Evolutionary conservation across 2,329 filamentous ascomycete species (phyloP).

Genomic region (Nothophaeocryptopus gaeumannii): DNA sequence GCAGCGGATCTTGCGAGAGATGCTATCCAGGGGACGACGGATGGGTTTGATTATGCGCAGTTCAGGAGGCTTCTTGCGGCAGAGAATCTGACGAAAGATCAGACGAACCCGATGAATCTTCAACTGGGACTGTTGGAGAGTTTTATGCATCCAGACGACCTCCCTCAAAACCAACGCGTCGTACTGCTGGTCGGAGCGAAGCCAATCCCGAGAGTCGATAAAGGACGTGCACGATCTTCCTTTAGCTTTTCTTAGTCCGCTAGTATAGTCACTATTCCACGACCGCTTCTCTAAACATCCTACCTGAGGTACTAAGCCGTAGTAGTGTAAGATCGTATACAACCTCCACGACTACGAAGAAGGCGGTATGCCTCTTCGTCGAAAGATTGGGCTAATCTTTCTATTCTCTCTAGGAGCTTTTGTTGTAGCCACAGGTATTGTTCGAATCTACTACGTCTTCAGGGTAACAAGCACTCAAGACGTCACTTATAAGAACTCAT

Average conservation of each 20-base stretch:
- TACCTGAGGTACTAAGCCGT: too few relatives aligned
- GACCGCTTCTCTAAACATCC: too few relatives aligned
- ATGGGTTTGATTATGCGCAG: conserved; percentile 50
- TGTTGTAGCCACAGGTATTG: not conserved
- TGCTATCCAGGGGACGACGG: too few relatives aligned
- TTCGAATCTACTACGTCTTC: conserved; percentile 1
- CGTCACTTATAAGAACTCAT: not conserved
- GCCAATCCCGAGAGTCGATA: too few relatives aligned
- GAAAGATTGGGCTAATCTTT: not conserved
- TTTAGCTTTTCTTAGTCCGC: too few relatives aligned
- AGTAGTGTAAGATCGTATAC: too few relatives aligned
- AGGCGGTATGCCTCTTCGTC: not conserved
- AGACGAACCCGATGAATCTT: conserved; percentile 57
- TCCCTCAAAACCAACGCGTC: too few relatives aligned
- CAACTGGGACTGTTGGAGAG: conserved; percentile 63
- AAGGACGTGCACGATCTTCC: too few relatives aligned
- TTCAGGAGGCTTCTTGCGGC: conserved; percentile 45
- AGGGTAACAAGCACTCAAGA: not conserved
- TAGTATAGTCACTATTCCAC: too few relatives aligned
- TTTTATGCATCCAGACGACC: conserved; percentile 50
- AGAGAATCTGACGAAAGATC: conserved; percentile 46
- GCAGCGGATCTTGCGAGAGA: conserved; percentile 55
- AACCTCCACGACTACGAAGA: too few relatives aligned
- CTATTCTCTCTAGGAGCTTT: conserved; percentile 2
- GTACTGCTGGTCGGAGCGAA: too few relatives aligned